Evolutionary conservation across 768 basidiomycete species (phyloP), one percentile per base, ranked within the genome.

Genomic region (Termitomyces titanicus): DNA sequence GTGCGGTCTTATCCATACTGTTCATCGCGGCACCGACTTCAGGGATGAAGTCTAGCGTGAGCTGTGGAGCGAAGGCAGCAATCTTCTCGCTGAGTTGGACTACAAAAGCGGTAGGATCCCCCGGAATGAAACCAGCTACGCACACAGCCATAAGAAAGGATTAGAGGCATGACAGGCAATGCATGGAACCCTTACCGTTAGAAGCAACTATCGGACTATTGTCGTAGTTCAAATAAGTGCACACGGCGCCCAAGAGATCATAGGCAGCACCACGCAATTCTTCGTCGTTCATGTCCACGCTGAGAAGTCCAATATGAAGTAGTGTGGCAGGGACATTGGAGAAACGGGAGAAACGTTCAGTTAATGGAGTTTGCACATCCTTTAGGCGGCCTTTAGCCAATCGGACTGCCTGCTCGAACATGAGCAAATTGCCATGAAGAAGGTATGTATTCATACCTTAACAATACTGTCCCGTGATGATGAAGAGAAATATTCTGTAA

Each of bases 1-100:
- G 86, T 1, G 71, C 77, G 5, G 65, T 56, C 59, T 72, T 71
- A 57, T 66, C 78, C 76, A 73, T 78, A 44, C 75, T 73, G n/a
- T 75, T 71, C 76, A 90, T 83, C 3, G 84, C 81, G 0, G 79
- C 79, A 31, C 82, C 82, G 27, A 94, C 89, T 69, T 94, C 94
- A n/a, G 85, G 82, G 51, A 95, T 74, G 70, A 96, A 92, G 68
- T 96, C 94, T 17, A 96, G 74, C 0, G 93, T 94, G 31, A 96
- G 74, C 33, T 90, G 82, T 11, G 94, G 92, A n/a, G 82, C 83
- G 62, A 85, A 86, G 2, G 74, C 75, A 3, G 92, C 83, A 15
- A 94, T 71, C 40, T 79, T 81, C 56, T 88, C 88, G 68, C 91
- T 93, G 40, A 93, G 68, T 47, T 77, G 75, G 9, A 77, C 69